Conservation (phyloP, 345 rosid genomes). For the Camelina hispida region DNA sequence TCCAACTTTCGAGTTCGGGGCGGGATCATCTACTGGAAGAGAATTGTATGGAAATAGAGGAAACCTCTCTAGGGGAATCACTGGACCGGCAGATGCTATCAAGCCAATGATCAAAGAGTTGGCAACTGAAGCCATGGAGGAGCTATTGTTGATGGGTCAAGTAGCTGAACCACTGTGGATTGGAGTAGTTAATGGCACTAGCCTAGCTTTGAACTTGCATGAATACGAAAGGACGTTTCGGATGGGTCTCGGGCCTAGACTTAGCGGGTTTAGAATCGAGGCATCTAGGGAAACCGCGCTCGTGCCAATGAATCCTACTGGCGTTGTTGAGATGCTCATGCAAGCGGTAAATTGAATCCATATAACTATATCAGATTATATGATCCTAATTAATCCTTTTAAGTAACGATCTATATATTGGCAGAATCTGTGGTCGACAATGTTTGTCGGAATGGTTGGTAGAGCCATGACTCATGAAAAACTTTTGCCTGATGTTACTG, state of each 20-base stretch:
- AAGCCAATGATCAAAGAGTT: constrained; percentile 78
- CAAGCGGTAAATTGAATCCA: constrained; percentile 54
- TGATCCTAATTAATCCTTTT: too few species aligned
- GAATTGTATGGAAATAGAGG: constrained; percentile 48
- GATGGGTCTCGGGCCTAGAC: constrained; percentile 67
- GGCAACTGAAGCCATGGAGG: constrained; percentile 92
- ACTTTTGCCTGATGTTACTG: constrained; percentile 64
- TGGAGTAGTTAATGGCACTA: constrained; percentile 55
- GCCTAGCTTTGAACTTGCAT: constrained; percentile 54
- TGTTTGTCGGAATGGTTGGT: constrained; percentile 76
- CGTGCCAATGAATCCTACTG: constrained; percentile 71
- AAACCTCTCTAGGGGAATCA: constrained; percentile 51
- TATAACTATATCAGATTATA: too few species aligned
- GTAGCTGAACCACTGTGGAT: constrained; percentile 83
- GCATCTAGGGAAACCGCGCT: constrained; percentile 73
- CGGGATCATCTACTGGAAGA: constrained; percentile 23
- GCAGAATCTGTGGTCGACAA: constrained; percentile 80
- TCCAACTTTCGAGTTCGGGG: constrained; percentile 51
- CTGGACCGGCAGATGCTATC: constrained; percentile 57
- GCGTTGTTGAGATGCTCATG: constrained; percentile 81
- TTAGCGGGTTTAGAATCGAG: constrained; percentile 69
- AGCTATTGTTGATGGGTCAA: constrained; percentile 75
- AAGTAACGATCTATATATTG: not conserved
- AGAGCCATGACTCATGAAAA: constrained; percentile 70
- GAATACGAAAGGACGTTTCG: constrained; percentile 66